Percentiles rank a stretch among this genome's conserved stretches.
Evolutionary conservation across 1,284 basidiomycete species (phyloP).

Genomic region (Heliocybe sulcata): DNA sequence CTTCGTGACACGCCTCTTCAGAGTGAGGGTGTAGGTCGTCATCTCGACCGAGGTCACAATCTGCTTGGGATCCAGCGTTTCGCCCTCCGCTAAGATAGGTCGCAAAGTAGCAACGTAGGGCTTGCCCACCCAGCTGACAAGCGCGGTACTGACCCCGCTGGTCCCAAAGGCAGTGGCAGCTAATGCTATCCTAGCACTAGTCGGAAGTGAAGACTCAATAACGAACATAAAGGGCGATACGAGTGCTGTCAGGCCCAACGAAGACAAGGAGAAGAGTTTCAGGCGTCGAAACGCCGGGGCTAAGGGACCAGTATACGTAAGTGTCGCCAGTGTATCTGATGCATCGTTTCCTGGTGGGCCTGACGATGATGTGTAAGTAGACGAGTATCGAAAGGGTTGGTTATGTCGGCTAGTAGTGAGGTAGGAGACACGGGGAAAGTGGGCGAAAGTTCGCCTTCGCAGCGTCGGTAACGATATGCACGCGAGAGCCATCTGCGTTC

Average conservation of each 20-base stretch:
- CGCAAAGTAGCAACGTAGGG: slow-evolving; percentile 44
- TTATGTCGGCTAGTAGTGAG: too few relatives aligned
- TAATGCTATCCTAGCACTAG: slow-evolving; percentile 63
- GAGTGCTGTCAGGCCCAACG: slow-evolving; percentile 62
- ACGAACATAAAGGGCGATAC: slow-evolving; percentile 78
- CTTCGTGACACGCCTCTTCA: slow-evolving; percentile 53
- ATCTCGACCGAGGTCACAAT: slow-evolving; percentile 51
- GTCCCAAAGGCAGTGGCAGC: slow-evolving; percentile 66
- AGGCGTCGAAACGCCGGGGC: slow-evolving; percentile 65
- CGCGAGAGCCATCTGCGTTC: too few relatives aligned
- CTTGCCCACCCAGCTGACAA: slow-evolving; percentile 65
- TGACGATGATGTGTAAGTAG: too few relatives aligned
- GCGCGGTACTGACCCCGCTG: slow-evolving; percentile 62
- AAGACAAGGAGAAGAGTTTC: slow-evolving; percentile 80
- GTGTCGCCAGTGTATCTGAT: slow-evolving; percentile 6
- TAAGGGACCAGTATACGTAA: slow-evolving; percentile 57
- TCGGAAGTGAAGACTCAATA: slow-evolving; percentile 69
- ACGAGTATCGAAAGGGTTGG: too few relatives aligned
- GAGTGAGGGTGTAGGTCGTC: slow-evolving; percentile 57
- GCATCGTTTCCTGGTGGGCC: background rate
- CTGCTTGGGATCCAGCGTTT: slow-evolving; percentile 25
- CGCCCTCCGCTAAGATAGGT: slow-evolving; percentile 23
- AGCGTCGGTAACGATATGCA: too few relatives aligned
- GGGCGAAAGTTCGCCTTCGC: too few relatives aligned
- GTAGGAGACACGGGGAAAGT: too few relatives aligned